Evolutionary conservation across 2,329 filamentous ascomycete species (phyloP).

Genomic region (Botrytis medusae): DNA sequence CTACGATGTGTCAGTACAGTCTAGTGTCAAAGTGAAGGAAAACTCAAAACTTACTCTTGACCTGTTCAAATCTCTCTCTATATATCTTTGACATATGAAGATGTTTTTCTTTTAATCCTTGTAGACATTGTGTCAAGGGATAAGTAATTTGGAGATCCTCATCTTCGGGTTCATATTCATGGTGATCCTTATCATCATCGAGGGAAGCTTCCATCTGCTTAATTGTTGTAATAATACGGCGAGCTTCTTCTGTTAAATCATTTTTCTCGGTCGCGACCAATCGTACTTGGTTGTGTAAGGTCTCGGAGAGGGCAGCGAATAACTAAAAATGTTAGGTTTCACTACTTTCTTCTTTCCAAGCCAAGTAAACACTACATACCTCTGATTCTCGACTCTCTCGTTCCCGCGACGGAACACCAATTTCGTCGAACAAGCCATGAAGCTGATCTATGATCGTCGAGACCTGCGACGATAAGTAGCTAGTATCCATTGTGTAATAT

Average conservation of each 20-base stretch:
- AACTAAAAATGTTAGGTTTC: slow-evolving; percentile 55
- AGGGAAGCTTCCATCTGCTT: slow-evolving; percentile 92
- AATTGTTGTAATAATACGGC: slow-evolving; percentile 79
- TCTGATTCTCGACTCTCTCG: slow-evolving; percentile 86
- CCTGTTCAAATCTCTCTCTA: slow-evolving; percentile 89
- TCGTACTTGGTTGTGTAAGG: slow-evolving; percentile 85
- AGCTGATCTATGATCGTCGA: slow-evolving; percentile 90
- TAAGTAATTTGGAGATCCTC: slow-evolving; percentile 76
- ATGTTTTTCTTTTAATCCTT: slow-evolving; percentile 82
- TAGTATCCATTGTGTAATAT: slow-evolving; percentile 70
- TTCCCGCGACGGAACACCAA: slow-evolving; percentile 91
- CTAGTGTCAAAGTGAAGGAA: background rate
- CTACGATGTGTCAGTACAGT: slow-evolving; percentile 47
- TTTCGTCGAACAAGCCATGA: slow-evolving; percentile 94
- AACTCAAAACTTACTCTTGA: slow-evolving; percentile 69
- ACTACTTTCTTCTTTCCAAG: background rate
- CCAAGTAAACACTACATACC: slow-evolving; percentile 52
- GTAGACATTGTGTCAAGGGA: slow-evolving; percentile 77
- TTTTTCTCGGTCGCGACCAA: slow-evolving; percentile 86
- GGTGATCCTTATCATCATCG: slow-evolving; percentile 68
- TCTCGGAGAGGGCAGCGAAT: slow-evolving; percentile 87
- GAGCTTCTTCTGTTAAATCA: slow-evolving; percentile 83
- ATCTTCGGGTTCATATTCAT: slow-evolving; percentile 63
- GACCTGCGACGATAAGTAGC: slow-evolving; percentile 92
- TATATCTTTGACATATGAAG: slow-evolving; percentile 76